A percentile compares a stretch with the other conserved stretches of the same genome.
phyloP scores from a whole-genome alignment of 495 filamentous ascomycete species.

The Astrothelium subdiscretum region DNA sequence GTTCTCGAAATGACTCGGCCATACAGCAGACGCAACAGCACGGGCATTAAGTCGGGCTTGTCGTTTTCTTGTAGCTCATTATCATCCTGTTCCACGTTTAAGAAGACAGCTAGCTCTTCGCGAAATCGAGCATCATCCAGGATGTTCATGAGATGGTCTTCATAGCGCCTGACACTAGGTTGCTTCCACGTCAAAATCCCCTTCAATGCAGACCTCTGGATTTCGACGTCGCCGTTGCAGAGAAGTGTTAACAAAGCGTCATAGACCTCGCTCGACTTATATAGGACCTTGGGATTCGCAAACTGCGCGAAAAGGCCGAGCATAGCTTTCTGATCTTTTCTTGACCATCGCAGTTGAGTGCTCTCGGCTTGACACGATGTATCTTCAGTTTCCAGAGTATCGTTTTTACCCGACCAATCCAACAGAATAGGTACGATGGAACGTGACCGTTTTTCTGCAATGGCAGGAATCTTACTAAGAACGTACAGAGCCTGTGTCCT shows the following conservation, averaged over 20 bases:
- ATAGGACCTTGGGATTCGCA: slow-evolving; percentile 71
- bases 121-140: slow-evolving; percentile 85
- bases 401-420: slow-evolving; percentile 45
- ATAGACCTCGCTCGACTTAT: slow-evolving; percentile 65
- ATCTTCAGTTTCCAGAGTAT: slow-evolving; percentile 28
- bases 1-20: slow-evolving; percentile 76
- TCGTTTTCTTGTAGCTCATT: slow-evolving; percentile 65
- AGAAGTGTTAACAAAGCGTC: slow-evolving; percentile 59
- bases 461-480: slow-evolving; percentile 53
- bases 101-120: slow-evolving; percentile 78
- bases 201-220: slow-evolving; percentile 75
- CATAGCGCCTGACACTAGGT: slow-evolving; percentile 59
- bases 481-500: slow-evolving; percentile 71
- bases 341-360: slow-evolving; percentile 29
- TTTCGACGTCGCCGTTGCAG: slow-evolving; percentile 74
- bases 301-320: slow-evolving; percentile 77
- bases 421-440: slow-evolving; percentile 76
- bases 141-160: slow-evolving; percentile 77
- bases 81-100: slow-evolving; percentile 57
- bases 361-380: slow-evolving; percentile 20
- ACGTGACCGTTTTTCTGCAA: slow-evolving; percentile 79
- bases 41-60: slow-evolving; percentile 58
- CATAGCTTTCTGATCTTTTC: slow-evolving; percentile 70
- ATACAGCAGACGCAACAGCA: slow-evolving; percentile 80
- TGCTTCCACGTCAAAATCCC: slow-evolving; percentile 84